A percentile compares a stretch with the other conserved stretches of the same genome.
phyloP scores from a whole-genome alignment of 2,329 filamentous ascomycete genomes.

The Ophiocordyceps camponoti-saundersi region DNA sequence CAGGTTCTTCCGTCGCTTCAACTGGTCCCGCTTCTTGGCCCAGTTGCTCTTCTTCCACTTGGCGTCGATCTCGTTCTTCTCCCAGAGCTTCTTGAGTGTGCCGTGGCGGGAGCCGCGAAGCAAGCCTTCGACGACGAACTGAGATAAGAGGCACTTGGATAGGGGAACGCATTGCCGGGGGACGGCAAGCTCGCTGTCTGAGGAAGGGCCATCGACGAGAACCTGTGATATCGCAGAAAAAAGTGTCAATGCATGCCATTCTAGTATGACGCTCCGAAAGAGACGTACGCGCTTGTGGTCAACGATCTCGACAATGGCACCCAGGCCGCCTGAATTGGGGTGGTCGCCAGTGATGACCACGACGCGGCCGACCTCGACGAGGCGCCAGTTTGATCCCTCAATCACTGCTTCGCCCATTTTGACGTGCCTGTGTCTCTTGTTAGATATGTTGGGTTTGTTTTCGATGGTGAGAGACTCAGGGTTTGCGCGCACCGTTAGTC shows the following conservation, averaged over 20 bases:
- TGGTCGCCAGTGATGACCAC: constrained; percentile 73
- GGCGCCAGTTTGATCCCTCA: constrained; percentile 75
- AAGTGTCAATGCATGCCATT: constrained; percentile 14
- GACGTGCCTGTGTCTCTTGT: constrained; percentile 37
- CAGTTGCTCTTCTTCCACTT: constrained; percentile 87
- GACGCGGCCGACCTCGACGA: constrained; percentile 96
- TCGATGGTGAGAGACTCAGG: constrained; percentile 8
- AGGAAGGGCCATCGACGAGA: constrained; percentile 86
- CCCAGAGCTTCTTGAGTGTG: constrained; percentile 76
- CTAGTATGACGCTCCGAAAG: no score
- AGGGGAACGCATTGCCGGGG: constrained; percentile 78
- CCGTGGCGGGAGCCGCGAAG: constrained; percentile 72
- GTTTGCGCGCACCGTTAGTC: constrained; percentile 14
- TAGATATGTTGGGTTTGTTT: constrained; percentile 15
- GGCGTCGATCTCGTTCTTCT: constrained; percentile 75
- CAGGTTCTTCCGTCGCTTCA: constrained; percentile 72
- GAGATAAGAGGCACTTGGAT: constrained; percentile 72
- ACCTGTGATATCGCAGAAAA: constrained; percentile 39
- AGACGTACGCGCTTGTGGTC: constrained; percentile 96
- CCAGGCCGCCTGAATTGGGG: constrained; percentile 70
- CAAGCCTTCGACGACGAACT: constrained; percentile 72
- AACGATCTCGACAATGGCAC: constrained; percentile 96
- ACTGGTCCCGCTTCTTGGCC: constrained; percentile 84
- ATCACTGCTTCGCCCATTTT: constrained; percentile 74
- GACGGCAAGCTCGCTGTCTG: constrained; percentile 61